Conservation (phyloP, 805 yeast genomes). For the Lipomyces kockii region DNA sequence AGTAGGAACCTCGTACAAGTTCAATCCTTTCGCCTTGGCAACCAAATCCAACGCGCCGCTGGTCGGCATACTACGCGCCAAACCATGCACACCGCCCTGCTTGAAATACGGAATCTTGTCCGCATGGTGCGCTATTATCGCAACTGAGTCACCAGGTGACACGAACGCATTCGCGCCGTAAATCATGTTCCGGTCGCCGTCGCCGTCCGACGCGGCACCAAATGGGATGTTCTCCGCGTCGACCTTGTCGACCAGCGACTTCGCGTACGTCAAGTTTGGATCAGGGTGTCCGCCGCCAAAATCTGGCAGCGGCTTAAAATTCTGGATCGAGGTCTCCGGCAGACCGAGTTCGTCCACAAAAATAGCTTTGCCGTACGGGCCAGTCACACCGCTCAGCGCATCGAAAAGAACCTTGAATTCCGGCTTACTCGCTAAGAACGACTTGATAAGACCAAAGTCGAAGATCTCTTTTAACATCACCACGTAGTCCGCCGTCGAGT, state of each 20-base stretch:
- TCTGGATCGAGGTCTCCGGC: conserved; percentile 72
- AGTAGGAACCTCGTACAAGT: conserved; percentile 93
- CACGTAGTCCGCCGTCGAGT: conserved; percentile 78
- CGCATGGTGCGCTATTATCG: conserved; percentile 91
- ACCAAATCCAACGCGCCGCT: conserved; percentile 92
- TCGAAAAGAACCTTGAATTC: conserved; percentile 82
- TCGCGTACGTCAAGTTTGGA: conserved; percentile 94
- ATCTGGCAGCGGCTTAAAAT: conserved; percentile 78
- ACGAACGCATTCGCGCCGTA: conserved; percentile 94
- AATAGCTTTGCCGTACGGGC: conserved; percentile 88
- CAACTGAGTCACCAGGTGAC: conserved; percentile 98
- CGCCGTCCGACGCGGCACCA: conserved; percentile 99
- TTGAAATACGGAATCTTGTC: conserved; percentile 87
- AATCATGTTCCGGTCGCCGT: conserved; percentile 98
- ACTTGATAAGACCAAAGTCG: conserved; percentile 79
- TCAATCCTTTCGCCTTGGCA: conserved; percentile 73
- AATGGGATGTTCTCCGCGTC: conserved; percentile 80
- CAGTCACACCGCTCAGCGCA: conserved; percentile 93
- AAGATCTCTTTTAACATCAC: conserved; percentile 80
- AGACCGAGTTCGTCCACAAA: conserved; percentile 85
- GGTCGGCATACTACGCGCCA: conserved; percentile 98
- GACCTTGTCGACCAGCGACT: conserved; percentile 82
- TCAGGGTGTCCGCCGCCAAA: conserved; percentile 98
- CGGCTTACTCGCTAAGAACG: conserved; percentile 60
- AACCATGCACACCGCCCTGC: conserved; percentile 82